These are phyloP conservation scores for Steccherinum ochraceum DNA, from an alignment of 768 basidiomycete genomes.

Conservation along the genomic window DNA sequence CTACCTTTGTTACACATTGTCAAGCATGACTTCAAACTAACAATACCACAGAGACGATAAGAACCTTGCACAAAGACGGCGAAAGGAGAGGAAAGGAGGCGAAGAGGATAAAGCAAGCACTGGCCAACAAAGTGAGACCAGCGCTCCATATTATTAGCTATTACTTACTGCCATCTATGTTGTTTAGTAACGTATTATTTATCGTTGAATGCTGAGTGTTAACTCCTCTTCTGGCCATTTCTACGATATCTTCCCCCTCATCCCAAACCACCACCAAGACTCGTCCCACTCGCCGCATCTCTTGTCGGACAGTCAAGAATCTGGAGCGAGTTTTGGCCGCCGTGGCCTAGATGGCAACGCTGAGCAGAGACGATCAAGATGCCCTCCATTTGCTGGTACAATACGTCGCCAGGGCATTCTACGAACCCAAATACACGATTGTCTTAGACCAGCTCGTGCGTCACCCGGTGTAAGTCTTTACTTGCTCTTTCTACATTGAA, in stretches of 20 bases:
- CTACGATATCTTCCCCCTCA: neutral
- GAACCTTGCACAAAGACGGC: no score
- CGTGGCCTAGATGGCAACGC: constrained; percentile 22
- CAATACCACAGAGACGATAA: no score
- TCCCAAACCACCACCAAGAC: neutral
- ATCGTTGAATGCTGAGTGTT: no score
- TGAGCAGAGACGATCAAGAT: constrained; percentile 74
- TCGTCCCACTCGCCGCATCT: neutral
- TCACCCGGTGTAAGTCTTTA: constrained; percentile 83
- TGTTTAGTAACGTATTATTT: neutral
- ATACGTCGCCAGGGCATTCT: constrained; percentile 90
- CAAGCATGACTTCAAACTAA: no score
- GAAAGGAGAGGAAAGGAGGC: no score
- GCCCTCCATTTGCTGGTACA: constrained; percentile 84
- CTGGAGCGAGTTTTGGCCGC: constrained; percentile 4
- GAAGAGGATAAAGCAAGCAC: no score
- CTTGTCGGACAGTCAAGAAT: neutral
- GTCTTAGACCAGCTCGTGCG: constrained; percentile 91
- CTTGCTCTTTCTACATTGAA: constrained; percentile 15
- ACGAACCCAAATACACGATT: constrained; percentile 87
- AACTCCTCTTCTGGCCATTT: neutral
- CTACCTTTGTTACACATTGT: no score
- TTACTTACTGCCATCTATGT: neutral
- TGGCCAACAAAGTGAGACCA: no score
- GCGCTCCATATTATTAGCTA: neutral